These are phyloP conservation scores for Trypanosoma vivax DNA, from an alignment of 208 protist species.

Conservation along the genomic window DNA sequence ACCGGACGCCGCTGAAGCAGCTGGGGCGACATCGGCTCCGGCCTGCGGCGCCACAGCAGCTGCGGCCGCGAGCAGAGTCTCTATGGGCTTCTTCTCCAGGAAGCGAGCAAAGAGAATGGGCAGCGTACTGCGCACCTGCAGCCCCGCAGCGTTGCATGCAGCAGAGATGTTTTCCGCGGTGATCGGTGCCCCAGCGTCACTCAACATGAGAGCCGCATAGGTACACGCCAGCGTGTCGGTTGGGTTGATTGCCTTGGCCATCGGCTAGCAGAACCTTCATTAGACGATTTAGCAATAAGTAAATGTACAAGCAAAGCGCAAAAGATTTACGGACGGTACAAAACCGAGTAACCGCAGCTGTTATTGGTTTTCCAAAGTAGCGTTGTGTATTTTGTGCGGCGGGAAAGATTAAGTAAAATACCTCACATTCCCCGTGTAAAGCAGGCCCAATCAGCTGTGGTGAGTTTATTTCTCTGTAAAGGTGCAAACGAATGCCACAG, in stretches of 20 bases:
- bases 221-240: constrained; percentile 77
- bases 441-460: no score
- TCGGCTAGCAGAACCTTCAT: constrained; percentile 15
- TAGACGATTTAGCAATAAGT: not conserved
- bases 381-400: no score
- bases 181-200: constrained; percentile 60
- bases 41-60: constrained; percentile 37
- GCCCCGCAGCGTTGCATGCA: constrained; percentile 60
- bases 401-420: no score
- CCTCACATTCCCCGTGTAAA: no score
- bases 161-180: constrained; percentile 70
- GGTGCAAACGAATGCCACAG: no score
- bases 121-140: constrained; percentile 61
- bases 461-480: no score
- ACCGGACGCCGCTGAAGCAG: constrained; percentile 18
- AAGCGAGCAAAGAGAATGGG: constrained; percentile 80
- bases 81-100: constrained; percentile 76
- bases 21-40: constrained; percentile 26
- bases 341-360: no score
- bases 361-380: no score
- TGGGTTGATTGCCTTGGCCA: constrained; percentile 39
- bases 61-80: constrained; percentile 52
- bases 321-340: no score
- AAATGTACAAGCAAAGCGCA: no score
- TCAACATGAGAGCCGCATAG: constrained; percentile 75